These are phyloP conservation scores for Trichoderma sp. DNA, from an alignment of 2,329 filamentous ascomycete species.

Conservation along the genomic window DNA sequence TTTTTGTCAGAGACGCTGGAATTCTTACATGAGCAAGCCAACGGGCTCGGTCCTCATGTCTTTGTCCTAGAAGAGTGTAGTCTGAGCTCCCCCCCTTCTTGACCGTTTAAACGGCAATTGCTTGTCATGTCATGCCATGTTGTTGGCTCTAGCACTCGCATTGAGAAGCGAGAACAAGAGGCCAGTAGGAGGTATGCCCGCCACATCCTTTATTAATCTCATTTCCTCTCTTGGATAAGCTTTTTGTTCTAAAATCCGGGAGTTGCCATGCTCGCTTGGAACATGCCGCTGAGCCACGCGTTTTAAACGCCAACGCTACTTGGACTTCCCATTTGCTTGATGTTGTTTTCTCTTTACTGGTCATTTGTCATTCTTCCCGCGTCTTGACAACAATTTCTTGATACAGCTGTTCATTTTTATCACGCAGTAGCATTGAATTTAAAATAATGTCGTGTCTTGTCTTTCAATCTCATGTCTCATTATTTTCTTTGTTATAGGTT, in stretches of 20 bases:
- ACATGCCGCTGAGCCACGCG: background rate
- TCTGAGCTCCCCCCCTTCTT: background rate
- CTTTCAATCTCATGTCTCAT: background rate
- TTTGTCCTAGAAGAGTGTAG: background rate
- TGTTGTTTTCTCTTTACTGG: background rate
- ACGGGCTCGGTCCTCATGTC: too few species aligned
- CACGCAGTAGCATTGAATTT: background rate
- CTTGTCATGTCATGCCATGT: background rate
- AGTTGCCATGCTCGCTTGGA: constrained; percentile 4
- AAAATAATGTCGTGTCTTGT: background rate
- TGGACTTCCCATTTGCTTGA: background rate
- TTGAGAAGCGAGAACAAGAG: background rate
- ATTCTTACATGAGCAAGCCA: too few species aligned
- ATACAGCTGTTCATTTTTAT: background rate
- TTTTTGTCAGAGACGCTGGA: too few species aligned
- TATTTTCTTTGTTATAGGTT: background rate
- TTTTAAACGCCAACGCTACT: background rate
- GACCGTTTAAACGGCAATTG: background rate
- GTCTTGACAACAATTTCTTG: background rate
- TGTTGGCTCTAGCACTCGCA: background rate
- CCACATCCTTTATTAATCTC: background rate
- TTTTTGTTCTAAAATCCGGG: background rate
- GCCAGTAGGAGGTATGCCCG: background rate
- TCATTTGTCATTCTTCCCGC: background rate
- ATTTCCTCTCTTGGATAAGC: background rate